Evolutionary conservation across 495 filamentous ascomycete genomes (phyloP), one percentile per base, ranked within the genome.

Genomic region (Physcia stellaris): DNA sequence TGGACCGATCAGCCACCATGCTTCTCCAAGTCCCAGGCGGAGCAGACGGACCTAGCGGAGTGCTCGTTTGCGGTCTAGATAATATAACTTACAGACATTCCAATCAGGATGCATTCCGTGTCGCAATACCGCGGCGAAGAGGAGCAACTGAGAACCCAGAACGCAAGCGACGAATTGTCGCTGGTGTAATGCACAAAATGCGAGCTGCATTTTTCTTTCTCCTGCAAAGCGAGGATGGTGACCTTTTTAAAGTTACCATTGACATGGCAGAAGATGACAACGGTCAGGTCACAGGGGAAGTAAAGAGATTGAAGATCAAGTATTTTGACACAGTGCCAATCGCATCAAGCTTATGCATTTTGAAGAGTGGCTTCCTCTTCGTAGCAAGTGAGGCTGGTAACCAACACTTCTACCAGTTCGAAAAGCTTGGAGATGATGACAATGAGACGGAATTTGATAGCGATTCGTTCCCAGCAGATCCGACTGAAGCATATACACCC

Each of bases 131-230:
- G 5, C 73, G 92, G 34, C 71, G 92, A 24, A 71, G 70, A 41
- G 92, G 86, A 20, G 71, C 81, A 2, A 86, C 84, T 0, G 92
- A 99, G 56, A 86, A 99, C 49, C 92, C 87, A 0, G 76, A 87
- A 42, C 70, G 92, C 38, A 95, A 93, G 54, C 77, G 90, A 3
- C 71, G 60, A 12, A 88, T 96, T 41, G 74, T 83, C 7, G 70
- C 85, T 7, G 92, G 92, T 15, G 86, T 94, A 19, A 92, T 96
- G 83, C 88, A 96, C 60, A 93, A 86, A 56, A 80, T 94, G 60
- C 80, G 83, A 44, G 87, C 87, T n/a, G 86, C 86, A 2, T 96
- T 96, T 62, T 99, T 99, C 61, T 95, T 94, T 55, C 73, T 99
- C 3, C 66, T 99, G 6, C 92, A 99, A 55, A 81, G 79, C 1